Percentiles rank a stretch among this genome's conserved stretches.
Conservation (phyloP, 2,329 filamentous ascomycete species). For the Cytospora mali region DNA sequence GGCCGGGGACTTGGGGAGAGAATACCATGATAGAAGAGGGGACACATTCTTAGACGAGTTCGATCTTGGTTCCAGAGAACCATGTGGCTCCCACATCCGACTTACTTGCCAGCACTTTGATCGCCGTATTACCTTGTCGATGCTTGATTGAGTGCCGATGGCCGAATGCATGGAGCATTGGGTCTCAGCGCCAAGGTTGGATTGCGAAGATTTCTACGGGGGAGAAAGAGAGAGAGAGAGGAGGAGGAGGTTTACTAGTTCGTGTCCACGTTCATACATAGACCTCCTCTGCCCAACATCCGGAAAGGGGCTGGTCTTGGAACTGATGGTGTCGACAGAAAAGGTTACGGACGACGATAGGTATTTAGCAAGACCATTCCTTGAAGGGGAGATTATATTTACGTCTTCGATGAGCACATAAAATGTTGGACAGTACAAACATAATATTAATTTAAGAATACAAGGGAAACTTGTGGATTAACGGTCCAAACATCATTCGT, state of each 20-base stretch:
- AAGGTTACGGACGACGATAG: conserved; percentile 7
- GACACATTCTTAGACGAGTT: conserved; percentile 21
- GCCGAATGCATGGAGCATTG: background rate
- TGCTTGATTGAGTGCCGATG: conserved; percentile 1
- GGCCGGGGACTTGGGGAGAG: conserved; percentile 2
- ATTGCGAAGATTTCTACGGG: background rate
- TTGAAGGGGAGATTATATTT: conserved; percentile 21
- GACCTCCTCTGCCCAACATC: background rate
- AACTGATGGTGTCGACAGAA: conserved; percentile 7
- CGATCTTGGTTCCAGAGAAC: conserved; percentile 17
- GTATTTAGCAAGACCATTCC: conserved; percentile 19
- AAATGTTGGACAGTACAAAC: background rate
- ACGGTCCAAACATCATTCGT: background rate
- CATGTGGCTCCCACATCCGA: conserved; percentile 24
- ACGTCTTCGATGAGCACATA: conserved; percentile 10
- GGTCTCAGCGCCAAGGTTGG: background rate
- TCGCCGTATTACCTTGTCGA: conserved; percentile 17
- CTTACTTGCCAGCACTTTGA: conserved; percentile 16
- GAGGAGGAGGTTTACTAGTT: background rate
- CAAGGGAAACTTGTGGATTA: background rate
- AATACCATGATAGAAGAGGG: conserved; percentile 16
- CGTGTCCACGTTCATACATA: background rate
- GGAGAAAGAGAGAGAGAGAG: too few species aligned
- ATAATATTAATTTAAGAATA: conserved; percentile 11
- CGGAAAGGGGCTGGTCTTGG: background rate